Evolutionary conservation across 1,139 yeast species (phyloP).

Genomic region (Kazachstania sp.): DNA sequence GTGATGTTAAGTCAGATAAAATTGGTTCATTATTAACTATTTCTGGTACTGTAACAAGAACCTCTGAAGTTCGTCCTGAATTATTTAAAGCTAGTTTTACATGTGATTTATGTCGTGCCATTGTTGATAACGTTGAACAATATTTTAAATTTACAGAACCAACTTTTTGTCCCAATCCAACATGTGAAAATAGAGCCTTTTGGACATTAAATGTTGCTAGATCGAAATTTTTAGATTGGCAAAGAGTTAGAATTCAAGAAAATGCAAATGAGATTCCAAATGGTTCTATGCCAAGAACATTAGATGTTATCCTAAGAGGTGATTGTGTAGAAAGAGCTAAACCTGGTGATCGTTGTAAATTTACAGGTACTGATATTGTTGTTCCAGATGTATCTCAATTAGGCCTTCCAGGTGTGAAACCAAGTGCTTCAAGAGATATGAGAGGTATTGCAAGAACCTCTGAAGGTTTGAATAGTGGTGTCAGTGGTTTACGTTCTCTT

Average conservation of each 20-base stretch:
- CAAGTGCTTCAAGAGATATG: slow-evolving; percentile 68
- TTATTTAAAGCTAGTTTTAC: slow-evolving; percentile 78
- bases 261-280: slow-evolving; percentile 94
- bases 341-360: slow-evolving; percentile 94
- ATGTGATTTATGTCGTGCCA: slow-evolving; percentile 81
- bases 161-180: slow-evolving; percentile 76
- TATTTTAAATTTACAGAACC: slow-evolving; percentile 93
- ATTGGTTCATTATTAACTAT: slow-evolving; percentile 81
- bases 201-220: slow-evolving; percentile 81
- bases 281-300: slow-evolving; percentile 97
- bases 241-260: slow-evolving; percentile 90
- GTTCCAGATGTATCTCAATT: slow-evolving; percentile 92
- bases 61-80: slow-evolving; percentile 96
- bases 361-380: slow-evolving; percentile 93
- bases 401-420: slow-evolving; percentile 95
- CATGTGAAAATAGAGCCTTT: slow-evolving; percentile 77
- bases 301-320: slow-evolving; percentile 88
- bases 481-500: slow-evolving; percentile 71
- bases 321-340: slow-evolving; percentile 94
- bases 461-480: slow-evolving; percentile 76
- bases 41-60: slow-evolving; percentile 93
- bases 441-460: slow-evolving; percentile 49
- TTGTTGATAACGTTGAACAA: slow-evolving; percentile 87
- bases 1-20: slow-evolving; percentile 84
- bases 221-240: slow-evolving; percentile 95